These are phyloP conservation scores for Penicillium nucicola DNA, from an alignment of 495 filamentous ascomycete genomes.

Conservation along the genomic window DNA sequence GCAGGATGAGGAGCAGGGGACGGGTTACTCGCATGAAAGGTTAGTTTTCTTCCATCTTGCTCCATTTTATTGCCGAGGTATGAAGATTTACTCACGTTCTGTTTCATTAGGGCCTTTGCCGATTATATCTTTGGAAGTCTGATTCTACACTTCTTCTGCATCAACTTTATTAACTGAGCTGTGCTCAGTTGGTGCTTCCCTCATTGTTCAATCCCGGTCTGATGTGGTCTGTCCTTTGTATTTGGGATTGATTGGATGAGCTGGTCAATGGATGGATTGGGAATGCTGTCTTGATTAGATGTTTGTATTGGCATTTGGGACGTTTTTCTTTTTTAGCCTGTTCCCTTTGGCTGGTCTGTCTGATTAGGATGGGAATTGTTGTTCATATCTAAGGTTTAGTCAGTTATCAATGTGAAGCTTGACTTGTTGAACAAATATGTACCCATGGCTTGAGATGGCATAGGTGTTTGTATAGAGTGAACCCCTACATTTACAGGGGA, in stretches of 20 bases:
- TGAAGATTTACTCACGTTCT: not conserved
- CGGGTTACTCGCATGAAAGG: slow-evolving; percentile 48
- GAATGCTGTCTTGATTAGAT: not conserved
- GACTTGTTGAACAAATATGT: not conserved
- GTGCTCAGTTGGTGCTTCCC: not conserved
- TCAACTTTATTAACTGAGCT: slow-evolving; percentile 95
- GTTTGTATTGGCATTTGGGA: not conserved
- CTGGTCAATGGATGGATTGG: slow-evolving; percentile 3
- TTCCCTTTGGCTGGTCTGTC: not conserved
- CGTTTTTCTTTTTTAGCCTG: not conserved
- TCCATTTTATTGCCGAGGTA: not conserved
- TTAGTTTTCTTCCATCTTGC: slow-evolving; percentile 21
- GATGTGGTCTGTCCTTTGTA: slow-evolving; percentile 3
- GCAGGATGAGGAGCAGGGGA: slow-evolving; percentile 25
- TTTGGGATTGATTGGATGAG: slow-evolving; percentile 10
- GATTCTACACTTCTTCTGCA: slow-evolving; percentile 97
- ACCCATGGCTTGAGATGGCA: not conserved
- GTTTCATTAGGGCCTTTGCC: slow-evolving; percentile 74
- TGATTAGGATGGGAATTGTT: not conserved
- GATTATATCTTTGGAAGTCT: slow-evolving; percentile 94
- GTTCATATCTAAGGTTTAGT: not conserved
- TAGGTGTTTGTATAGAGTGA: not conserved
- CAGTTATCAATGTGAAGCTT: not conserved
- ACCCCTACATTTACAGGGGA: not conserved
- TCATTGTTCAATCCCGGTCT: not conserved